Conservation (phyloP, 495 filamentous ascomycete genomes). For the Parachaetomium inaequale region DNA sequence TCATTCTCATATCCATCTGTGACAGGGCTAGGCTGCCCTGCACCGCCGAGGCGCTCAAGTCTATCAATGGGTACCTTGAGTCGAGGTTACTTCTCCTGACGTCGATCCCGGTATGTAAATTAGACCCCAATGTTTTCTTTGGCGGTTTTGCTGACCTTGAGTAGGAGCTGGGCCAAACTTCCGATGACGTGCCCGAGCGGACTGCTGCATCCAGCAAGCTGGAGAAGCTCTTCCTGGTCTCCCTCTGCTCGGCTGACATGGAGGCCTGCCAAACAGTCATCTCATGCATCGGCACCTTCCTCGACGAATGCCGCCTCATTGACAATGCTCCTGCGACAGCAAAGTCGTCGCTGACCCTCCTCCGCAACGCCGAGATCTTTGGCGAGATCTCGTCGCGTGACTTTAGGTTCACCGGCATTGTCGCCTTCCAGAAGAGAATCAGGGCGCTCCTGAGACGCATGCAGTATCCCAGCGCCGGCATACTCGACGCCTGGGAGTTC, state of each 20-base stretch:
- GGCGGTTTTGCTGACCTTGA: background rate
- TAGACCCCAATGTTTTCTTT: background rate
- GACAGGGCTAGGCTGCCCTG: conserved; percentile 44
- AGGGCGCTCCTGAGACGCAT: conserved; percentile 55
- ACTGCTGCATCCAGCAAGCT: conserved; percentile 47
- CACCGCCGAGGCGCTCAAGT: conserved; percentile 41
- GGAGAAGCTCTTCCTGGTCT: conserved; percentile 57
- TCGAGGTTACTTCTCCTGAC: conserved; percentile 46
- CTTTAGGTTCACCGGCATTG: conserved; percentile 61
- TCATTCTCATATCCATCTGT: conserved; percentile 49
- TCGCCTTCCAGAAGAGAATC: conserved; percentile 62
- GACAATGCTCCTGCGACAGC: conserved; percentile 45
- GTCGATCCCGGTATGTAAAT: conserved; percentile 41
- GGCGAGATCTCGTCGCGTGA: conserved; percentile 57
- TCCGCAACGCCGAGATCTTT: conserved; percentile 59
- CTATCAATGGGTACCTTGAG: conserved; percentile 52
- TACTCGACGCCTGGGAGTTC: conserved; percentile 60
- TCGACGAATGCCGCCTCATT: conserved; percentile 56
- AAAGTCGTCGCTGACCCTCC: conserved; percentile 49
- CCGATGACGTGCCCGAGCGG: conserved; percentile 50
- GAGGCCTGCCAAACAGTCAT: conserved; percentile 60
- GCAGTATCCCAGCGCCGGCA: conserved; percentile 56
- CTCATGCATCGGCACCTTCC: conserved; percentile 57
- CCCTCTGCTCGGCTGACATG: conserved; percentile 60
- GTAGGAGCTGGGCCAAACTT: conserved; percentile 47